Base-by-base conservation (phyloP, 768 basidiomycete species). In the Tricholoma hemisulphureum region DNA sequence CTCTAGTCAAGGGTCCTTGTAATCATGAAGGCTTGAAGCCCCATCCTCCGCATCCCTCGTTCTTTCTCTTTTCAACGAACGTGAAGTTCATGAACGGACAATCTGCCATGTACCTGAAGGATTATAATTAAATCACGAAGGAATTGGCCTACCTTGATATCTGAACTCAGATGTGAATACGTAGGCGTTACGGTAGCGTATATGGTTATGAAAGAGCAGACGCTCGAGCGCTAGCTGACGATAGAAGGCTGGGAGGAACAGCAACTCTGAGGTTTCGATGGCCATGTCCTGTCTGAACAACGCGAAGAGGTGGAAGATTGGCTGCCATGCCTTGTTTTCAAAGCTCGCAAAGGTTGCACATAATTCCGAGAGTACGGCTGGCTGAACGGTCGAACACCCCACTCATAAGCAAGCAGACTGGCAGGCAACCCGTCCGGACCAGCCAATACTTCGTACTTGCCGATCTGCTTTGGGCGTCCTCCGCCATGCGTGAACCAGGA, bases 401-500 rank as follows among this genome's bases (percentile, higher is more conserved):
- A 62, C 18, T 66, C 65, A 34, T 53, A 43, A 14, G 54, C 63
- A 31, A 63, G 57, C 18, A 66, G 35, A 14, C 51, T 39, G 10
- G 35, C 29, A 34, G 63, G 61, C n/a, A 62, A 35, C 2, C 65
- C 63, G 21, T 61, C 63, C 3, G 16, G 13, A 21, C 53, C 49
- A 24, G 63, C 51, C 2, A 65, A 51, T 11, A 66, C 57, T n/a
- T 64, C 67, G 55, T 75, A 76, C 16, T 62, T 59, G 18, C 74
- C 74, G 45, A 72, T 60, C 37, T 73, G 69, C 60, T 66, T 71
- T 39, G 72, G 53, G 28, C 71, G 69, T 10, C 73, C 71, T 6
- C 68, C 63, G 21, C 63, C 66, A 32, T 71, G 64, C n/a, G 71
- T 71, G 34, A 71, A 69, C 75, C 75, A 77, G 1, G 70, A 66